A percentile compares a stretch with the other conserved stretches of the same genome.
These are phyloP conservation scores for Candida silvatica DNA, from an alignment of 805 yeast genomes.

Conservation along the genomic window DNA sequence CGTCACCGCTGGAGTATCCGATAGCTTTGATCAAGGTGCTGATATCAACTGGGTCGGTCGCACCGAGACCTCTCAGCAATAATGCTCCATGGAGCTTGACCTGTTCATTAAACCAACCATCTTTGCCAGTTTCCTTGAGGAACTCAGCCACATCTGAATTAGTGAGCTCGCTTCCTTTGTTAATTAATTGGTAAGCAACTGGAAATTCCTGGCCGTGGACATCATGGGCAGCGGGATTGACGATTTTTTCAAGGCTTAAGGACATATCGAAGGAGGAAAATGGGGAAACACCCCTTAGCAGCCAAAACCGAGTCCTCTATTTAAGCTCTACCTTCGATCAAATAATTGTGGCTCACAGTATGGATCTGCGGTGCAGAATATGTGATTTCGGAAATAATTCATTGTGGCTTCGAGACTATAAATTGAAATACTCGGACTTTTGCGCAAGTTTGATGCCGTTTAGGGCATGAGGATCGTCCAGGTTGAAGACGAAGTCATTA, in stretches of 20 bases:
- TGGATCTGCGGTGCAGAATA: too few relatives aligned
- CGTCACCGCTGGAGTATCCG: conserved; percentile 15
- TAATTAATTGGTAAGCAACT: conserved; percentile 6
- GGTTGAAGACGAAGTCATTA: not conserved
- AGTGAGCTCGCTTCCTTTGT: not conserved
- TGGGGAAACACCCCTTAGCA: too few relatives aligned
- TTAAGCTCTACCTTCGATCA: too few relatives aligned
- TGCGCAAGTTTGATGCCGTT: not conserved
- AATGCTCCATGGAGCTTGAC: conserved; percentile 23
- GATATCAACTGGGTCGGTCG: conserved; percentile 15
- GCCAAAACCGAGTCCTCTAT: too few relatives aligned
- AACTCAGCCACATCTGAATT: conserved; percentile 4
- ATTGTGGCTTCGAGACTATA: too few relatives aligned
- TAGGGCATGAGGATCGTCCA: not conserved
- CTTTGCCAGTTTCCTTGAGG: conserved; percentile 10
- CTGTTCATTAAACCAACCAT: conserved; percentile 17
- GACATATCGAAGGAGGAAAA: too few relatives aligned
- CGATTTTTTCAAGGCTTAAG: conserved; percentile 1
- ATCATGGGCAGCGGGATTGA: conserved; percentile 8
- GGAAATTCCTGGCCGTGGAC: conserved; percentile 17
- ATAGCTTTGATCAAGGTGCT: conserved; percentile 16
- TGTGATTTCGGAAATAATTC: too few relatives aligned
- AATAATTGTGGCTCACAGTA: too few relatives aligned
- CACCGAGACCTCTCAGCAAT: conserved; percentile 18
- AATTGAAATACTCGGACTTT: not conserved